These are phyloP conservation scores for Ustilago crameri DNA, from an alignment of 1,284 basidiomycete species.

Conservation along the genomic window DNA sequence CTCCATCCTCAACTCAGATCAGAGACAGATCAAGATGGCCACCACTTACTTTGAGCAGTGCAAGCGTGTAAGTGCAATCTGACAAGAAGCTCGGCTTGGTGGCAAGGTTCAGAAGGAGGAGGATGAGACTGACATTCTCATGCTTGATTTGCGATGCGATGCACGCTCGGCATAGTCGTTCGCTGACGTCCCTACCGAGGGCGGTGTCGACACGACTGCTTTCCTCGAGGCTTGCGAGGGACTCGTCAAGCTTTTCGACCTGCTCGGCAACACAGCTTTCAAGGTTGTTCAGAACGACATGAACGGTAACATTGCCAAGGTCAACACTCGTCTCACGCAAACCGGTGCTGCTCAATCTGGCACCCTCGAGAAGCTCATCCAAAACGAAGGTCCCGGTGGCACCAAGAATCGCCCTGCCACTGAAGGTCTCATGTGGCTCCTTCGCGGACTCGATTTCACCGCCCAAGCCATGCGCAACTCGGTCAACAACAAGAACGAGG, in stretches of 20 bases:
- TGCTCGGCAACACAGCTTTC: conserved; percentile 89
- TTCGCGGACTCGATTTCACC: conserved; percentile 90
- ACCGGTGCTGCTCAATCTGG: conserved; percentile 73
- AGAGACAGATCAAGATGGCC: conserved; percentile 20
- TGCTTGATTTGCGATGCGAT: not conserved
- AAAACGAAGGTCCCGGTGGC: conserved; percentile 78
- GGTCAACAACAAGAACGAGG: conserved; percentile 77
- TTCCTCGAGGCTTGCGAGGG: conserved; percentile 92
- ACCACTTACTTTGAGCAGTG: conserved; percentile 48
- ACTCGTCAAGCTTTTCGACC: conserved; percentile 91
- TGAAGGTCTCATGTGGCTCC: conserved; percentile 91
- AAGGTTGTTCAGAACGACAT: conserved; percentile 85
- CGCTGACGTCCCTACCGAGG: conserved; percentile 83
- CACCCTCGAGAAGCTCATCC: conserved; percentile 86
- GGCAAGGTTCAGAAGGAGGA: not conserved
- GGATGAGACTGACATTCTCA: conserved; percentile 1
- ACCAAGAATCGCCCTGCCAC: conserved; percentile 89
- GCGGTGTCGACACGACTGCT: conserved; percentile 86
- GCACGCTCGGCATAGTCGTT: conserved; percentile 52
- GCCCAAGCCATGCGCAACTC: conserved; percentile 81
- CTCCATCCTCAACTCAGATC: not conserved
- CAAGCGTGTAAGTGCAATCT: conserved; percentile 40
- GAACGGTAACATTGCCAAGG: conserved; percentile 84
- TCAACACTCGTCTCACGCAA: conserved; percentile 80
- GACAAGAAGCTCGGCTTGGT: not conserved